Evolutionary conservation across 78 protist species (phyloP).

Genomic region (Anaeramoeba flamelloides): DNA sequence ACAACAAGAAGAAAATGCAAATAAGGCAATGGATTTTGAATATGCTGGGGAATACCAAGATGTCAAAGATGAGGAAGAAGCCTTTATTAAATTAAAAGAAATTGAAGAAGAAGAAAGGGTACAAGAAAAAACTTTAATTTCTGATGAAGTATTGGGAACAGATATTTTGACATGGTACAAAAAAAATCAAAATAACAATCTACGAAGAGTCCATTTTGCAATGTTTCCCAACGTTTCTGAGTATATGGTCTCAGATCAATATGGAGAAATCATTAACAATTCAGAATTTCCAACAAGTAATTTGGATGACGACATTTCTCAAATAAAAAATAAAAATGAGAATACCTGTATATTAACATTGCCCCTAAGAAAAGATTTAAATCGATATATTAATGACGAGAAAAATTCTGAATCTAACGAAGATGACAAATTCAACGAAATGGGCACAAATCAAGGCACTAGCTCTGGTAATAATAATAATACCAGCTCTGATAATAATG

Average conservation of each 20-base stretch:
- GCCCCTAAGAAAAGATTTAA: background rate
- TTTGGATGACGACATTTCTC: background rate
- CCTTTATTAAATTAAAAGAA: background rate
- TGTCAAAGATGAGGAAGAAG: background rate
- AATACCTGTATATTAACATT: background rate
- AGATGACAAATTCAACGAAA: background rate
- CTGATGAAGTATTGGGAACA: background rate
- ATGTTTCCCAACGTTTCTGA: background rate
- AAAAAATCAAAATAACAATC: background rate
- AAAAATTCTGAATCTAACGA: background rate
- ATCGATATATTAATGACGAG: background rate
- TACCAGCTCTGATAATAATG: too few relatives aligned
- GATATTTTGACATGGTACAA: background rate
- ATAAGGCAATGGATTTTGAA: background rate
- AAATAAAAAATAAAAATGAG: background rate
- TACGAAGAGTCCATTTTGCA: background rate
- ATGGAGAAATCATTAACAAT: background rate
- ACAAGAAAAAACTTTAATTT: background rate
- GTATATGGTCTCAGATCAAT: background rate
- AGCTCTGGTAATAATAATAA: too few relatives aligned
- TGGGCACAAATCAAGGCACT: background rate
- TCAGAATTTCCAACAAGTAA: background rate
- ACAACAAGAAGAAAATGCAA: background rate
- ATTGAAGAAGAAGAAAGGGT: background rate
- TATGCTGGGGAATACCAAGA: background rate